phyloP scores from a whole-genome alignment of 225 moss, liverwort and hornwort genomes.

The Pseudoscleropodium purum region DNA sequence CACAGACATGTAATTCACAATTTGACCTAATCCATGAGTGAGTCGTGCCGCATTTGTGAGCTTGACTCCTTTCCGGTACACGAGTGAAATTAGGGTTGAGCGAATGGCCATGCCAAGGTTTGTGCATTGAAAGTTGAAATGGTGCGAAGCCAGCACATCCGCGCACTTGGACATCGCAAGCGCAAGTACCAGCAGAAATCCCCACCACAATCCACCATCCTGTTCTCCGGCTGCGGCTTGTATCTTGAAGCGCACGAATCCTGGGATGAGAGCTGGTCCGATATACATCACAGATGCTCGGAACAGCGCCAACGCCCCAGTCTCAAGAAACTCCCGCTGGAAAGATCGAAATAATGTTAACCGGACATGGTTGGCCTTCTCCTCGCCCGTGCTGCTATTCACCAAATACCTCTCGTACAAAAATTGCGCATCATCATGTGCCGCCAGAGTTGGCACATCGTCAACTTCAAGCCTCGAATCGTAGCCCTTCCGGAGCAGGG shows the following conservation, averaged over 20 bases:
- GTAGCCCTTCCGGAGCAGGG: conserved; percentile 30
- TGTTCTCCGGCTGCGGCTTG: conserved; percentile 10
- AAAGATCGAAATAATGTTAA: conserved; percentile 14
- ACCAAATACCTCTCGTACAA: conserved; percentile 7
- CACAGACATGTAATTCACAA: conserved; percentile 73
- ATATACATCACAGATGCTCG: conserved; percentile 61
- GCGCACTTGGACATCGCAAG: conserved; percentile 28
- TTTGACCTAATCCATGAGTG: conserved; percentile 60
- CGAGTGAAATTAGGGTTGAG: conserved; percentile 41
- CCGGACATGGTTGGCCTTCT: background rate
- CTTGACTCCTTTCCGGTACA: conserved; percentile 42
- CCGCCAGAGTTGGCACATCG: conserved; percentile 39
- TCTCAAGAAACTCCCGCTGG: conserved; percentile 16
- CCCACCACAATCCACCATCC: background rate
- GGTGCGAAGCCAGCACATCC: conserved; percentile 52
- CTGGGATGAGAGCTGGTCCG: conserved; percentile 54
- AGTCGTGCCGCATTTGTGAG: conserved; percentile 37
- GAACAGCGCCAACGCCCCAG: conserved; percentile 33
- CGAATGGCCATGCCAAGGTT: conserved; percentile 44
- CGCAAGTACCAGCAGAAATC: conserved; percentile 5
- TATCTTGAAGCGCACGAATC: conserved; percentile 36
- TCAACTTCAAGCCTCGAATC: conserved; percentile 2
- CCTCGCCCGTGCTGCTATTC: conserved; percentile 9
- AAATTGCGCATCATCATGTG: conserved; percentile 24
- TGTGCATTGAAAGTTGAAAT: conserved; percentile 38